Evolutionary conservation across 139 green algal species (phyloP).

Genomic region (Chlamydomonas applanata): DNA sequence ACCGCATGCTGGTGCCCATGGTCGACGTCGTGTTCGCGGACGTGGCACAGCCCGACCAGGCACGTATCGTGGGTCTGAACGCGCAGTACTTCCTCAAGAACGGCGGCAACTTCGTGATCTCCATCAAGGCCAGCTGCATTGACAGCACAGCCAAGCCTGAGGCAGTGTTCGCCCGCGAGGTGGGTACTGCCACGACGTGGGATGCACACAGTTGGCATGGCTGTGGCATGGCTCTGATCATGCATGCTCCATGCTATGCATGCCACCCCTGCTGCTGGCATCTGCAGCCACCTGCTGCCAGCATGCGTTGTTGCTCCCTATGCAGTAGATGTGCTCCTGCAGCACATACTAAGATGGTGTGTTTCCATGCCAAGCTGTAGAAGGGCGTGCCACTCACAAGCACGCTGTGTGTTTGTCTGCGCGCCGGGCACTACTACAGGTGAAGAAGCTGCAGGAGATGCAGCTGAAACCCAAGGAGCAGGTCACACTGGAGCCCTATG

Average conservation of each 20-base stretch:
- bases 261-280: no score
- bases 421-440: slow-evolving; percentile 57
- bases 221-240: no score
- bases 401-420: no score
- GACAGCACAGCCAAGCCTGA: slow-evolving; percentile 97
- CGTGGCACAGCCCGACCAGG: slow-evolving; percentile 95
- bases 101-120: slow-evolving; percentile 97
- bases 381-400: no score
- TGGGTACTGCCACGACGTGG: no score
- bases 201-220: no score
- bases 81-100: slow-evolving; percentile 98
- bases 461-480: slow-evolving; percentile 97
- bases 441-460: slow-evolving; percentile 98
- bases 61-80: slow-evolving; percentile 97
- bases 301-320: no score
- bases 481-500: slow-evolving; percentile 98
- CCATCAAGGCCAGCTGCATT: slow-evolving; percentile 99
- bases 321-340: no score
- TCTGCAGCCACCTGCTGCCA: no score
- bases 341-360: no score
- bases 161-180: slow-evolving; percentile 94
- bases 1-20: slow-evolving; percentile 99
- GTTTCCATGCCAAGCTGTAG: no score
- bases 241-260: no score
- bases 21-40: slow-evolving; percentile 99